These are phyloP conservation scores for Nasturtium officinale DNA, from an alignment of 345 rosid genomes.

Conservation along the genomic window DNA sequence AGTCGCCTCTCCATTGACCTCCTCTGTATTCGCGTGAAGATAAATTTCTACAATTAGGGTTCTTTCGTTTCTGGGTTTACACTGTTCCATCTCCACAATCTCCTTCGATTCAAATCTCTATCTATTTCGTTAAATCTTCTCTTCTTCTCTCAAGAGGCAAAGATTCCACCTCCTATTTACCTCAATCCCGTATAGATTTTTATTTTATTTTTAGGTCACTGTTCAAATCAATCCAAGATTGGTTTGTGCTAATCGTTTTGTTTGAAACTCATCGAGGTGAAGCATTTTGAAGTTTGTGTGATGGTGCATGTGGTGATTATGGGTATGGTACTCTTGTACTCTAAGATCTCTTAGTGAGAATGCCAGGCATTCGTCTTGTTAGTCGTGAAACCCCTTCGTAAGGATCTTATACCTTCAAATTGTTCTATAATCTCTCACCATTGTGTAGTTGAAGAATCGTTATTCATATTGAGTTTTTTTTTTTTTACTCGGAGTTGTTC, in stretches of 20 bases:
- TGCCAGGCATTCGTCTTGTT: conserved; percentile 93
- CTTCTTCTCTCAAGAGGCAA: not conserved
- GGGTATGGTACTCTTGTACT: conserved; percentile 46
- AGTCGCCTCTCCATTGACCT: no score
- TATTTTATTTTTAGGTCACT: conserved; percentile 8
- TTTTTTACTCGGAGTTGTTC: conserved; percentile 53
- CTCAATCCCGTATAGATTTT: conserved; percentile 4
- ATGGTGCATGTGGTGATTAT: conserved; percentile 27
- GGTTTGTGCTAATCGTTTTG: not conserved
- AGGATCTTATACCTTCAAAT: conserved; percentile 8
- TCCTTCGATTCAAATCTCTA: conserved; percentile 16
- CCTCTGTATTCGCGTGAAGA: conserved; percentile 15
- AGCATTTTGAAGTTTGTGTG: conserved; percentile 15
- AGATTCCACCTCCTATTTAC: not conserved
- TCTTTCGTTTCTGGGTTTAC: not conserved
- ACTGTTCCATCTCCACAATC: conserved; percentile 30
- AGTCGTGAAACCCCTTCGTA: conserved; percentile 83
- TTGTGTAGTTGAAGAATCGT: conserved; percentile 1
- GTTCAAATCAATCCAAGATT: not conserved
- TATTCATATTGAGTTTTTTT: conserved; percentile 11
- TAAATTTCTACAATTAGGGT: conserved; percentile 32
- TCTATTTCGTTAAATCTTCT: not conserved
- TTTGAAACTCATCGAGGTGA: not conserved
- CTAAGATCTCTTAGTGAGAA: conserved; percentile 50
- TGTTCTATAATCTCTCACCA: not conserved